These are phyloP conservation scores for Echinochloa phyllopogon DNA, from an alignment of 176 grass and related monocot species.

Conservation along the genomic window DNA sequence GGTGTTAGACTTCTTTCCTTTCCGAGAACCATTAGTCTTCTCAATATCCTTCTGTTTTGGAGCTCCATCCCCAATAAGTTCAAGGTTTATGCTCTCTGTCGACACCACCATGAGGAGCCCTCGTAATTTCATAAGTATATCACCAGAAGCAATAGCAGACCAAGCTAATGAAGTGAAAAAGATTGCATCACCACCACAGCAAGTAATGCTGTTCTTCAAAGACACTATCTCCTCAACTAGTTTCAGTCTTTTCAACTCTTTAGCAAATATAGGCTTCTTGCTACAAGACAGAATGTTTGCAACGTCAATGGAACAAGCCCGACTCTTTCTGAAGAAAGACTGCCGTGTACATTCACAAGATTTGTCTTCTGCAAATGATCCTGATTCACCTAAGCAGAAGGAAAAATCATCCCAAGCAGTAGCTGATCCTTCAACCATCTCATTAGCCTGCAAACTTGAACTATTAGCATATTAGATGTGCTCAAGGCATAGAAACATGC, in stretches of 20 bases:
- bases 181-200: constrained; percentile 48
- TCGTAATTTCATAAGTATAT: constrained; percentile 70
- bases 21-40: constrained; percentile 58
- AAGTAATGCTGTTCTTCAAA: constrained; percentile 61
- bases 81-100: constrained; percentile 75
- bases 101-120: constrained; percentile 77
- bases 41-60: constrained; percentile 56
- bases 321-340: constrained; percentile 71
- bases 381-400: constrained; percentile 55
- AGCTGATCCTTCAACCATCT: constrained; percentile 64
- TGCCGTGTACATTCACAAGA: constrained; percentile 56
- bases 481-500: constrained; percentile 44
- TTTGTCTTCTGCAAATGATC: constrained; percentile 48
- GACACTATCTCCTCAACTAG: constrained; percentile 70
- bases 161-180: constrained; percentile 84
- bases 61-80: constrained; percentile 81
- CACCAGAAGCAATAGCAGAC: constrained; percentile 67
- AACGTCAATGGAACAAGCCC: constrained; percentile 45
- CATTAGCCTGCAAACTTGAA: constrained; percentile 84
- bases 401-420: constrained; percentile 44
- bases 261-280: constrained; percentile 48
- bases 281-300: constrained; percentile 53
- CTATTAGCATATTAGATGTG: constrained; percentile 49
- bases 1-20: constrained; percentile 84
- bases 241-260: constrained; percentile 62